phyloP scores from a whole-genome alignment of 306 rosid genomes.

The Quillaja saponaria region DNA sequence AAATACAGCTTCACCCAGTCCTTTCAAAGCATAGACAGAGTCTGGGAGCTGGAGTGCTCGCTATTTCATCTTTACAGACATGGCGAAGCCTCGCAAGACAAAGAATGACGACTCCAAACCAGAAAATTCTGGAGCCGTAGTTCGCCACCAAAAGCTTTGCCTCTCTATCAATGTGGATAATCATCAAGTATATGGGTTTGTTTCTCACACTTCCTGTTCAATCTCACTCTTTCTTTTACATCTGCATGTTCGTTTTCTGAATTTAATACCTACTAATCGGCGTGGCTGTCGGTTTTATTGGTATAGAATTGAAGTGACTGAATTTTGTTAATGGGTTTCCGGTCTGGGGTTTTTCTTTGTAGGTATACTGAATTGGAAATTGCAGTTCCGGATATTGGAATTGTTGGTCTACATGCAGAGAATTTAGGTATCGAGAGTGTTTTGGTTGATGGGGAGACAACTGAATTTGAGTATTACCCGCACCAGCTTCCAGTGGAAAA shows the following conservation, averaged over 20 bases:
- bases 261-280: background rate
- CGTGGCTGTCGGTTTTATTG: slow-evolving; percentile 8
- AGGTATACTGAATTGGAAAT: slow-evolving; percentile 89
- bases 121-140: slow-evolving; percentile 72
- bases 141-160: slow-evolving; percentile 93
- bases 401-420: slow-evolving; percentile 92
- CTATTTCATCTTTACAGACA: slow-evolving; percentile 9
- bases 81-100: slow-evolving; percentile 97
- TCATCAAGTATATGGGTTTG: slow-evolving; percentile 78
- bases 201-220: slow-evolving; percentile 10
- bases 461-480: slow-evolving; percentile 87
- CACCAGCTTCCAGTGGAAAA: slow-evolving; percentile 46
- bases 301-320: background rate
- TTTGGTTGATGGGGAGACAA: slow-evolving; percentile 83
- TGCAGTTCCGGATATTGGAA: slow-evolving; percentile 86
- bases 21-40: too few species aligned
- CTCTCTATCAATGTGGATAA: slow-evolving; percentile 74
- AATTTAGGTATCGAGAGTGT: slow-evolving; percentile 81
- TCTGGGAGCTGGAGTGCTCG: too few species aligned
- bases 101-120: slow-evolving; percentile 81
- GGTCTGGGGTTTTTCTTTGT: slow-evolving; percentile 1
- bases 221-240: background rate
- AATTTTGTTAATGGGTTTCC: background rate
- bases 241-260: background rate
- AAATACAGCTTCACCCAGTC: too few species aligned